A percentile compares a stretch with the other conserved stretches of the same genome.
Conservation (phyloP, 805 yeast species). For the Candida xyloterini region DNA sequence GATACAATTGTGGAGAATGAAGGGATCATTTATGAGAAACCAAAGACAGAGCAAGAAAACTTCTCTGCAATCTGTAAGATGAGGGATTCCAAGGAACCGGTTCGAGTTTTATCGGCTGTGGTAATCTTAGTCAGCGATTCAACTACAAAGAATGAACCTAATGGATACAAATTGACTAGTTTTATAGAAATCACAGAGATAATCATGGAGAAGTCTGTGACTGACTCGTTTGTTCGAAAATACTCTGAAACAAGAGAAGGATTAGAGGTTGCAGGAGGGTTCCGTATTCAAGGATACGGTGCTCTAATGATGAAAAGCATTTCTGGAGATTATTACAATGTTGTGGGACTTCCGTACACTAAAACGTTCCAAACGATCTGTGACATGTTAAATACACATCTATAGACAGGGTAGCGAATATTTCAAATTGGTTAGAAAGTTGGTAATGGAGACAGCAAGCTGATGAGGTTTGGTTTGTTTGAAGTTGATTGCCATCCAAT, state of each 20-base stretch:
- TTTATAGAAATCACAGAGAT: constrained; percentile 31
- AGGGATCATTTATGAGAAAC: constrained; percentile 74
- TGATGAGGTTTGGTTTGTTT: constrained; percentile 78
- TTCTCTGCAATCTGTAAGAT: constrained; percentile 46
- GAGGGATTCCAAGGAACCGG: constrained; percentile 42
- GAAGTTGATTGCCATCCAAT: constrained; percentile 82
- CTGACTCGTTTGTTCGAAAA: constrained; percentile 52
- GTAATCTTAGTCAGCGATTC: constrained; percentile 36
- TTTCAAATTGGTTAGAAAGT: constrained; percentile 44
- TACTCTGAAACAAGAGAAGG: constrained; percentile 79
- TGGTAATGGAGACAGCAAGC: constrained; percentile 76
- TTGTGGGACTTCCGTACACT: constrained; percentile 81
- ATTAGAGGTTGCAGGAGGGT: constrained; percentile 85
- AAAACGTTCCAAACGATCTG: constrained; percentile 41
- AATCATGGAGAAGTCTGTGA: constrained; percentile 40
- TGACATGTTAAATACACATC: constrained; percentile 14
- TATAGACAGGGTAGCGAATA: constrained; percentile 10
- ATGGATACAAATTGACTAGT: constrained; percentile 17
- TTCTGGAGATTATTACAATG: constrained; percentile 80
- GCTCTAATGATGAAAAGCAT: constrained; percentile 59
- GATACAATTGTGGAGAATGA: constrained; percentile 73
- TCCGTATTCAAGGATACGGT: constrained; percentile 74
- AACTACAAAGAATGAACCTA: constrained; percentile 4
- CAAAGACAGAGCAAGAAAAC: constrained; percentile 51
- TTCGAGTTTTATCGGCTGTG: constrained; percentile 54